Evolutionary conservation across 2,329 filamentous ascomycete species (phyloP).

Genomic region (Malbranchea zuffiana): DNA sequence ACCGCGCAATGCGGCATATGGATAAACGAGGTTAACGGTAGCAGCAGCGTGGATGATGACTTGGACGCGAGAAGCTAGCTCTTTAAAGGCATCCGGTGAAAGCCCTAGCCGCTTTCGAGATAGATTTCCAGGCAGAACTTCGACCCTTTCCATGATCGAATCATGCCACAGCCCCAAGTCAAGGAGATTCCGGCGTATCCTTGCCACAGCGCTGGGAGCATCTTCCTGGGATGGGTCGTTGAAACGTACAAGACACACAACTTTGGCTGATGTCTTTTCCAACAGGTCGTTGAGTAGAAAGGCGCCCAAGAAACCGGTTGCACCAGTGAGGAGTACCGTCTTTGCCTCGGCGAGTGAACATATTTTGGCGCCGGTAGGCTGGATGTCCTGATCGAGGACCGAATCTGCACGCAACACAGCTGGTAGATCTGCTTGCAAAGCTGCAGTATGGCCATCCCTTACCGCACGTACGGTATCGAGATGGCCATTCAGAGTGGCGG

Average conservation of each 20-base stretch:
- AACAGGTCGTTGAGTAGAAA: slow-evolving; percentile 61
- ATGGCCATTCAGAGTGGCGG: too few relatives aligned
- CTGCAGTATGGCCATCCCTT: too few relatives aligned
- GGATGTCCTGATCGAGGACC: too few relatives aligned
- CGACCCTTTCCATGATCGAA: slow-evolving; percentile 64
- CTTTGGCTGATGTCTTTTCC: slow-evolving; percentile 55
- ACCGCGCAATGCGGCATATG: slow-evolving; percentile 62
- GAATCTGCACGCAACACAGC: too few relatives aligned
- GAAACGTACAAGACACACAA: slow-evolving; percentile 65
- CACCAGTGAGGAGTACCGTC: too few relatives aligned
- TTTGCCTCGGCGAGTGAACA: too few relatives aligned
- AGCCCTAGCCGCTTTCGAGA: slow-evolving; percentile 59
- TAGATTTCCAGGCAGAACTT: slow-evolving; percentile 63
- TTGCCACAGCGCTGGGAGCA: slow-evolving; percentile 55
- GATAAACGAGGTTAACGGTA: slow-evolving; percentile 70
- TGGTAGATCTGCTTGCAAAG: too few relatives aligned
- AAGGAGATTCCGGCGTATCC: slow-evolving; percentile 64
- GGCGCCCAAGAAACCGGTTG: slow-evolving; percentile 64
- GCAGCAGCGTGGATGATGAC: slow-evolving; percentile 70
- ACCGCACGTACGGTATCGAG: too few relatives aligned
- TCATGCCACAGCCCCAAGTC: slow-evolving; percentile 69
- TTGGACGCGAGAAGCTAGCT: slow-evolving; percentile 53
- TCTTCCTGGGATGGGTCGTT: slow-evolving; percentile 55
- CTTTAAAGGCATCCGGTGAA: slow-evolving; percentile 52
- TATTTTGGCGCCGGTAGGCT: too few relatives aligned